Evolutionary conservation across 805 yeast genomes (phyloP).

Genomic region (Lachancea nothofagi): DNA sequence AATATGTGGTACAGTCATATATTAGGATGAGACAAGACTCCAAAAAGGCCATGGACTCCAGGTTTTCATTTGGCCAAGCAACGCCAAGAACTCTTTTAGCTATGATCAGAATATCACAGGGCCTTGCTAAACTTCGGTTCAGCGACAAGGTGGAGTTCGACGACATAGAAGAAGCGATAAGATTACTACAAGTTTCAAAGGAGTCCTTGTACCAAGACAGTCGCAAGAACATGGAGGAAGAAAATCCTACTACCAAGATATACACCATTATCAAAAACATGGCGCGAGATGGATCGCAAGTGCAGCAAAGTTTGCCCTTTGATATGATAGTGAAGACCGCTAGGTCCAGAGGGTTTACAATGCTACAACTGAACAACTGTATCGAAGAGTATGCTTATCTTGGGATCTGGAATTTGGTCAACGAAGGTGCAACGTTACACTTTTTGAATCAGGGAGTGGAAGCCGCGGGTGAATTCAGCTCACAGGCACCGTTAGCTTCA

Average conservation of each 20-base stretch:
- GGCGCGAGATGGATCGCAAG: constrained; percentile 38
- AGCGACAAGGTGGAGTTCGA: constrained; percentile 60
- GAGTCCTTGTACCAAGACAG: constrained; percentile 62
- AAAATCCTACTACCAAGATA: constrained; percentile 60
- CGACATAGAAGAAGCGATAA: constrained; percentile 93
- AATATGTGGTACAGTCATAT: constrained; percentile 78
- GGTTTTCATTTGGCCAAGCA: constrained; percentile 78
- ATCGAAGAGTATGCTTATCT: constrained; percentile 65
- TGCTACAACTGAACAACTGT: constrained; percentile 70
- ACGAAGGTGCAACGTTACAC: constrained; percentile 61
- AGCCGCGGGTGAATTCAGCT: background rate
- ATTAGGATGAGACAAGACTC: constrained; percentile 91
- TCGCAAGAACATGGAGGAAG: constrained; percentile 50
- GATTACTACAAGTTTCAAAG: constrained; percentile 82
- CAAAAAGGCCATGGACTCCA: constrained; percentile 67
- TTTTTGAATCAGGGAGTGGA: constrained; percentile 39
- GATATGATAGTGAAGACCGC: constrained; percentile 55
- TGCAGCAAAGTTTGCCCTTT: constrained; percentile 36
- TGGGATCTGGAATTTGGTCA: constrained; percentile 71
- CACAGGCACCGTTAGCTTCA: background rate
- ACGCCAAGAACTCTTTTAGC: constrained; percentile 94
- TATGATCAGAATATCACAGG: constrained; percentile 88
- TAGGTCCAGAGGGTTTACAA: constrained; percentile 77
- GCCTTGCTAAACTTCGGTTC: constrained; percentile 84
- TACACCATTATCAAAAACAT: constrained; percentile 63